A percentile compares a stretch with the other conserved stretches of the same genome.
Conservation (phyloP, 441 rosid genomes). For the Adansonia rubrostipa region DNA sequence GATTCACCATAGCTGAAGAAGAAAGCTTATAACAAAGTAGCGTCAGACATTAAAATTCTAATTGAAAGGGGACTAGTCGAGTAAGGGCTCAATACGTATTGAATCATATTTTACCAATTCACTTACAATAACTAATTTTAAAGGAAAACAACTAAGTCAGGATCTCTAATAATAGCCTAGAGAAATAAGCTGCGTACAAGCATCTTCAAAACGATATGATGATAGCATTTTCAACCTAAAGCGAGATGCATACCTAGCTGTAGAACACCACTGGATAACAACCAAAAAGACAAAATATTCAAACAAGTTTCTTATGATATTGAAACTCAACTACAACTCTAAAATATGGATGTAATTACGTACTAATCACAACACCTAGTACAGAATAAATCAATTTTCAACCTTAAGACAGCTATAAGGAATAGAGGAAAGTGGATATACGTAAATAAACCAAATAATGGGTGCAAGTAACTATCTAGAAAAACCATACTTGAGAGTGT, state of each 20-base stretch:
- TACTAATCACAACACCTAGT: neutral
- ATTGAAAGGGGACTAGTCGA: neutral
- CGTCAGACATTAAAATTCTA: slow-evolving; percentile 4
- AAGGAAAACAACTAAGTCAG: slow-evolving; percentile 81
- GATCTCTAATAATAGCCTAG: slow-evolving; percentile 83
- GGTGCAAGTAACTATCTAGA: neutral
- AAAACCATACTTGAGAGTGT: slow-evolving; percentile 58
- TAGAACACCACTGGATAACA: slow-evolving; percentile 75
- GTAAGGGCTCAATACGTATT: neutral
- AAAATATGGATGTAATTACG: neutral
- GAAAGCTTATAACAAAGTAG: slow-evolving; percentile 18
- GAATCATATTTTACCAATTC: slow-evolving; percentile 19
- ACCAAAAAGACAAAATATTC: slow-evolving; percentile 14
- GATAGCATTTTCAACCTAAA: slow-evolving; percentile 75
- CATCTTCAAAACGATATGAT: slow-evolving; percentile 74
- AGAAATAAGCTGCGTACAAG: slow-evolving; percentile 58
- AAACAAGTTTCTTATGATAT: slow-evolving; percentile 4
- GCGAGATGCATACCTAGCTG: slow-evolving; percentile 70
- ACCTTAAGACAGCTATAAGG: neutral
- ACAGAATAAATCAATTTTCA: neutral
- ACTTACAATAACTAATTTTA: slow-evolving; percentile 77
- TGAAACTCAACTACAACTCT: neutral
- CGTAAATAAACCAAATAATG: neutral
- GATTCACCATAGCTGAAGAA: slow-evolving; percentile 27
- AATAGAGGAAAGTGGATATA: neutral